Base-by-base conservation (phyloP, 495 filamentous ascomycete genomes). In the Cryomyces antarcticus region DNA sequence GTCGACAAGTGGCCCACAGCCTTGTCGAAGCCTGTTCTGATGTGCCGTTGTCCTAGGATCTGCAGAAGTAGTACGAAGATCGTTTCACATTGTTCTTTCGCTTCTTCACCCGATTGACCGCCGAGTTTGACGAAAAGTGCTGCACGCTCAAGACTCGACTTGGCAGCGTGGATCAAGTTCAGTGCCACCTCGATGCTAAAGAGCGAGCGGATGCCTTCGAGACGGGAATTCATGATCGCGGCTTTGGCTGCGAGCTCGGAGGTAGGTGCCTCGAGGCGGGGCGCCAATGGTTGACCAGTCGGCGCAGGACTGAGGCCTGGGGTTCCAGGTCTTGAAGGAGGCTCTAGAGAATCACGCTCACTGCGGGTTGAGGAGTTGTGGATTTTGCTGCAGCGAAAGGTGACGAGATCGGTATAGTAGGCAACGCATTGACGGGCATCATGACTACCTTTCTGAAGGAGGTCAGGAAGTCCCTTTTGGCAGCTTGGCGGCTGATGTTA, bases 371-470 rank as follows among this genome's bases (percentile, higher is more conserved):
- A 28, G 10, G 5, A 54, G 45, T 42, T 61, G 65, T 35, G 56
- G 68, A 41, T 52, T 65, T 52, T 72, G 66, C 70, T 28, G 61
- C 53, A 6, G 56, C 51, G 39, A 65, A 68, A 17, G 65, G 67
- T 33, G 72, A 73, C 12, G 45, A 48, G 17, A 24, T 24, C 17
- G 17, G 17, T 5, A 62, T 57, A 36, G 65, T 68, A 9, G 71
- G 67, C 4, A 96, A 61, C 27, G 87, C 85, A 39, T 83, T 89
- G 29, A 96, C 87, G 24, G 92, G 92, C 76, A 93, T 85, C 82
- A 96, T 93, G 49, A 99, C 83, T 7, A 99, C 89, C 54, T 99
- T 96, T 59, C 85, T 95, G 66, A 99, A 99, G 1, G 86, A 92
- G 12, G 75, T 88, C 49, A 99, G 55, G 53, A 99, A 99, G 57